Conservation (phyloP, 805 yeast genomes). For the Pachysolen tannophilus region DNA sequence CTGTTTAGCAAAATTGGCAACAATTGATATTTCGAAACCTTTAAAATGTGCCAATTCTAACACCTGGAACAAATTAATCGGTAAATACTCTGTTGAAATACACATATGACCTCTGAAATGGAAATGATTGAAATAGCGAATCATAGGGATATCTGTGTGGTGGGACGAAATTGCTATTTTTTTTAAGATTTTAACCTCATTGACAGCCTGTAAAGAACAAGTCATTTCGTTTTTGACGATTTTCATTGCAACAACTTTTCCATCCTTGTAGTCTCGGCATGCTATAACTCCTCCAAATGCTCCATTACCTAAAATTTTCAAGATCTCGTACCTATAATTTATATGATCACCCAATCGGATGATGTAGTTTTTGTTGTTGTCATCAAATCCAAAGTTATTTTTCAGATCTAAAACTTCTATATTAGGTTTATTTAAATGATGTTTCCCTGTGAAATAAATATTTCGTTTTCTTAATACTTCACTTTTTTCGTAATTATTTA, state of each 20-base stretch:
- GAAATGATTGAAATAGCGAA: conserved; percentile 61
- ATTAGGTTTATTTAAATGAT: conserved; percentile 14
- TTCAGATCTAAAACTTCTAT: conserved; percentile 30
- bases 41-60: conserved; percentile 40
- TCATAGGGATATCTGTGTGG: conserved; percentile 27
- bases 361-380: conserved; percentile 52
- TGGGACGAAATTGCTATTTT: conserved; percentile 25
- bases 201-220: conserved; percentile 70
- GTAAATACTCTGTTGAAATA: conserved; percentile 65
- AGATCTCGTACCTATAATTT: conserved; percentile 63
- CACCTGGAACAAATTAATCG: conserved; percentile 57
- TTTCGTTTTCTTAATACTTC: conserved; percentile 44
- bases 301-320: conserved; percentile 60
- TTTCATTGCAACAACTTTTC: conserved; percentile 60
- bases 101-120: conserved; percentile 78
- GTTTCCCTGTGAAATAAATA: conserved; percentile 42
- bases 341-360: conserved; percentile 59
- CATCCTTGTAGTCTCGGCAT: conserved; percentile 58
- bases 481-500: conserved; percentile 52
- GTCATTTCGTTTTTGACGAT: conserved; percentile 66
- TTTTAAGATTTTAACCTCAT: conserved; percentile 64
- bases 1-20: conserved; percentile 42
- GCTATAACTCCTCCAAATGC: conserved; percentile 75
- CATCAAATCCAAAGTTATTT: conserved; percentile 67
- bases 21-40: conserved; percentile 36